Base-by-base conservation (phyloP, 805 yeast genomes). In the Barnettozyma populi region DNA sequence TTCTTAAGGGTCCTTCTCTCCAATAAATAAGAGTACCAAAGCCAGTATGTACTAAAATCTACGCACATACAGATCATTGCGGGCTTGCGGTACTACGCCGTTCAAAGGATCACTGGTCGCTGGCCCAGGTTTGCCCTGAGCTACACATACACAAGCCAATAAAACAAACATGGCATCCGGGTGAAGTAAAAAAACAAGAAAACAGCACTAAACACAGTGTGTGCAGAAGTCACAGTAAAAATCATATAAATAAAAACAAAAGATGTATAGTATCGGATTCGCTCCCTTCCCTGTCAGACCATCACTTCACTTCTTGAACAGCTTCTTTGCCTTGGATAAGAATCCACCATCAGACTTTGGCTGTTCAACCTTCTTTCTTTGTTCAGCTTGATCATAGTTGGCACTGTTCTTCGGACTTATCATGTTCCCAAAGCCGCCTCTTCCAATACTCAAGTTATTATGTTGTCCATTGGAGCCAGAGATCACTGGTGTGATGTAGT, bases 401-500 rank as follows among this genome's bases (percentile, higher is more conserved):
- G 54, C 54, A 42, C 63, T 58, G 36, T 57, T 60, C 51, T 63
- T 65, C 25, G 68, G 66, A n/a, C 68, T 61, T 36, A 75, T 67
- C 50, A 79, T 76, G 55, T 81, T 80, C 11, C 86, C 86, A 60
- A 75, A 80, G 1, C 86, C 86, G 9, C 86, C 86, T 52, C 86
- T 70, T 21, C 86, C 86, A 27, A 80, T 72, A 32, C 64, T 57
- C 45, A 53, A 20, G 23, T 53, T 46, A 55, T 70, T 70, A 23
- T 48, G 52, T 21, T 54, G 48, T 14, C 61, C 56, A 39, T 53
- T 52, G 36, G 52, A 52, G 3, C 60, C 60, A 27, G 77, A 71
- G 8, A 71, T 60, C 9, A 75, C 72, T 0, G 79, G 74, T 25
- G 69, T 56, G 43, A 74, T 68, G 13, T 69, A 70, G 35, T 66